Percentiles rank a stretch among this genome's conserved stretches.
phyloP scores from a whole-genome alignment of 164 flowering plant species.

The Cinnamomum micranthum region DNA sequence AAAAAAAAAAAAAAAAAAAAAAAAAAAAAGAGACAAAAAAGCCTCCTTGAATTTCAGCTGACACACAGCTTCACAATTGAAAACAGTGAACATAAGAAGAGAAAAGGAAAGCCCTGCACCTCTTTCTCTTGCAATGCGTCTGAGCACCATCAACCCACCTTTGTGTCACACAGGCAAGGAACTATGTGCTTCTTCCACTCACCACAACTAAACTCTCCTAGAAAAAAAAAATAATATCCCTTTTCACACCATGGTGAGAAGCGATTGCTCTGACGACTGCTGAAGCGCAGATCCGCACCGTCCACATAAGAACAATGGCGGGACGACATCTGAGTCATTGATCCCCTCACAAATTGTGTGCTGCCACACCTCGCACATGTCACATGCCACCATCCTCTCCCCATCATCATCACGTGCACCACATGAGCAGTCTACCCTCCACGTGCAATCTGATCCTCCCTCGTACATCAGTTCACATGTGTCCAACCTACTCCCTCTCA shows the following conservation, averaged over 20 bases:
- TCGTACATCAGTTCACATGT: constrained; percentile 35
- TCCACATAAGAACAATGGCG: constrained; percentile 36
- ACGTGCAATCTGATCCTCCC: constrained; percentile 27
- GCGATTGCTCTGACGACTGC: background rate
- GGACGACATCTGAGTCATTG: constrained; percentile 25
- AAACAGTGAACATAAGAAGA: no score
- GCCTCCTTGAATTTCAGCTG: no score
- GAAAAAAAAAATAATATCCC: no score
- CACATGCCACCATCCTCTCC: constrained; percentile 61
- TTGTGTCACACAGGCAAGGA: no score
- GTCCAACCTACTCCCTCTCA: constrained; percentile 53
- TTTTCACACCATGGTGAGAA: background rate
- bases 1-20: no score
- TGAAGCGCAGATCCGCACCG: constrained; percentile 21
- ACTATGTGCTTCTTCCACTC: no score
- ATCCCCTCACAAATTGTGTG: constrained; percentile 57
- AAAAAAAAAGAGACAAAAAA: no score
- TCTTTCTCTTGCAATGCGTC: no score
- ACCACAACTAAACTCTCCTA: no score
- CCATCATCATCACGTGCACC: constrained; percentile 35
- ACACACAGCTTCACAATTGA: no score
- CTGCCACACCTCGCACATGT: constrained; percentile 59
- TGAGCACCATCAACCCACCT: no score
- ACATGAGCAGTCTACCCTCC: constrained; percentile 25
- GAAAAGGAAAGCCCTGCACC: no score